These are phyloP conservation scores for Zangia roseola DNA, from an alignment of 768 basidiomycete species.

Conservation along the genomic window DNA sequence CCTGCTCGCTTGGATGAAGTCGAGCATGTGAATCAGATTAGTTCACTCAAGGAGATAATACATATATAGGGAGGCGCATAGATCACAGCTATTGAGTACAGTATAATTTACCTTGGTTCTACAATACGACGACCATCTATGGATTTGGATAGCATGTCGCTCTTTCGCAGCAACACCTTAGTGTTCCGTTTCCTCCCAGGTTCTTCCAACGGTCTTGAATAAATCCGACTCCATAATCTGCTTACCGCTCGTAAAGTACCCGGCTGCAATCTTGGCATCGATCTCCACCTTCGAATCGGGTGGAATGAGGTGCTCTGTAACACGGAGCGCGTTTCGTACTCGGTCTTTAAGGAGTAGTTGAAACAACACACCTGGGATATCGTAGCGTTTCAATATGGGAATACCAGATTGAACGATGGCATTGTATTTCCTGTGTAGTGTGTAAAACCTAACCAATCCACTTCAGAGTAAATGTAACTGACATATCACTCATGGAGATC, in stretches of 20 bases:
- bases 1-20: too few relatives aligned
- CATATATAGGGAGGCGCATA: neutral
- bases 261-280: slow-evolving; percentile 93
- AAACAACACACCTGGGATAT: slow-evolving; percentile 65
- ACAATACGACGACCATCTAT: neutral
- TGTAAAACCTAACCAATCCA: neutral
- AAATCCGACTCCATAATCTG: slow-evolving; percentile 76
- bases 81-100: neutral
- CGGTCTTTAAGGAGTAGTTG: too few relatives aligned
- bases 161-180: slow-evolving; percentile 27
- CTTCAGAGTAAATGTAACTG: slow-evolving; percentile 16
- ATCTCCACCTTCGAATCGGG: slow-evolving; percentile 92
- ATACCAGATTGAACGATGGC: slow-evolving; percentile 91
- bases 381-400: slow-evolving; percentile 76
- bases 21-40: too few relatives aligned
- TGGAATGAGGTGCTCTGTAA: slow-evolving; percentile 77
- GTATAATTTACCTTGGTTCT: neutral
- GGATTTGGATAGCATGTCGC: too few relatives aligned
- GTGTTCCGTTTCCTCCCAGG: slow-evolving; percentile 91
- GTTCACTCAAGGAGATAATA: too few relatives aligned
- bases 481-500: slow-evolving; percentile 89
- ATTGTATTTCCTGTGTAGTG: slow-evolving; percentile 75
- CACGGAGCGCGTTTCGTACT: neutral
- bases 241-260: slow-evolving; percentile 85
- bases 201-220: slow-evolving; percentile 80